Base-by-base conservation (phyloP, 805 yeast species). In the Starmerella potacharoeniae region DNA sequence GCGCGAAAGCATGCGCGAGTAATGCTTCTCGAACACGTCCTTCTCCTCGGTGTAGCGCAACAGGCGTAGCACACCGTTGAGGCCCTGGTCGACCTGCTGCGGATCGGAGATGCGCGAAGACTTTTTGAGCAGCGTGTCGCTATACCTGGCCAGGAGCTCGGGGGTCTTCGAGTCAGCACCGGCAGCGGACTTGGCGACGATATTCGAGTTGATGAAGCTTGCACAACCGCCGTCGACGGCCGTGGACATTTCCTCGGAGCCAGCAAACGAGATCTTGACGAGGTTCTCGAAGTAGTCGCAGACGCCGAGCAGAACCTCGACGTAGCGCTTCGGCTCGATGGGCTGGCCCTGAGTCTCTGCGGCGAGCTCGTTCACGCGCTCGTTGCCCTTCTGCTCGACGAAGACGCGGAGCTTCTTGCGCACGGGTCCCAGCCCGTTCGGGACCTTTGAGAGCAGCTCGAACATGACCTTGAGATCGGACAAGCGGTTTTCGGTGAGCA, bases 1-100 rank as follows among this genome's bases (percentile, higher is more conserved):
- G 67, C 84, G 86, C 10, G 97, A 91, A 63, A 93, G 77, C 66
- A 84, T 75, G 59, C 97, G 80, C 69, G 97, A 82, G 70, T 93
- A 93, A 73, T 86, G 85, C 58, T 83, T 84, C 72, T 93, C 97
- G 71, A 93, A 95, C 43, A 93, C 86, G 73, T 95, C 97, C 69
- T 89, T 90, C 68, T 93, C 97, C 45, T 86, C 89, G 56, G 95
- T 77, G 67, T 86, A 91, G 65, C 83, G 83, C 75, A 93, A 87
- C 31, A 93, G 76, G 14, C 83, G 79, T 86, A 91, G 86, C 63
- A 93, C 78, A 65, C 90, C 93, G 62, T 85, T 90, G 48, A 85
- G 80, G 52, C 81, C 80, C n/a, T 63, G 54, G 52, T 72, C 76
- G 82, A 90, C 80, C 65, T 84, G 91, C 56, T 75, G 72, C 14